Base-by-base conservation (phyloP, 2,329 filamentous ascomycete species). In the Daldinia sp. region DNA sequence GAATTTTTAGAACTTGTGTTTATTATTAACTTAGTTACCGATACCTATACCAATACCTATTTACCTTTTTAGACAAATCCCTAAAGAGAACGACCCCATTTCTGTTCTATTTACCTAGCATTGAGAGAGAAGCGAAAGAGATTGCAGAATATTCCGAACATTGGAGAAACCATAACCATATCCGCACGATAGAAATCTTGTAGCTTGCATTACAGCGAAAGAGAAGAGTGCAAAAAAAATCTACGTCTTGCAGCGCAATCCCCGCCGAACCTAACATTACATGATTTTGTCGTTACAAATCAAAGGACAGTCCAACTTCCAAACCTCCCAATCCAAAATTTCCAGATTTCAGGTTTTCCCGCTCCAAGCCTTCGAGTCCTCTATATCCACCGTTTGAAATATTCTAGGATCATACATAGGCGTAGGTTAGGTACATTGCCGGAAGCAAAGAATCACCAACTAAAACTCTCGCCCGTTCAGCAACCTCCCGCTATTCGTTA, bases 161-260 rank as follows among this genome's bases (percentile, higher is more conserved):
- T 45, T 45, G 39, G 15, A 10, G 15, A 37, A n/a, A n/a, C n/a
- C 35, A 39, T 39, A 56, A 13, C n/a, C 57, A 63, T 61, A 61
- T 50, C 48, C 32, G 35, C 53, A 54, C 64, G 34, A 62, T 64
- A 67, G 64, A 64, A 43, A 48, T 47, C 41, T 35, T 53, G 41
- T 61, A 58, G 57, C 57, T 67, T 64, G 62, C 61, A 50, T 61
- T 64, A 41, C 55, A 61, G 47, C 64, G 58, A 64, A 62, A 64
- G 54, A 67, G 54, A 56, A 49, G 32, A 54, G 17, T 50, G 51
- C 32, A 59, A 30, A 58, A 34, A 59, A 30, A 58, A 34, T 35
- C 48, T 56, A 58, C 34, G 30, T 41, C 41, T 58, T 63, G 43
- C 58, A 53, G 25, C 37, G 41, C 17, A 32, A 51, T 54, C 51